phyloP scores from a whole-genome alignment of 306 rosid species.

The Dryas alaskensis region DNA sequence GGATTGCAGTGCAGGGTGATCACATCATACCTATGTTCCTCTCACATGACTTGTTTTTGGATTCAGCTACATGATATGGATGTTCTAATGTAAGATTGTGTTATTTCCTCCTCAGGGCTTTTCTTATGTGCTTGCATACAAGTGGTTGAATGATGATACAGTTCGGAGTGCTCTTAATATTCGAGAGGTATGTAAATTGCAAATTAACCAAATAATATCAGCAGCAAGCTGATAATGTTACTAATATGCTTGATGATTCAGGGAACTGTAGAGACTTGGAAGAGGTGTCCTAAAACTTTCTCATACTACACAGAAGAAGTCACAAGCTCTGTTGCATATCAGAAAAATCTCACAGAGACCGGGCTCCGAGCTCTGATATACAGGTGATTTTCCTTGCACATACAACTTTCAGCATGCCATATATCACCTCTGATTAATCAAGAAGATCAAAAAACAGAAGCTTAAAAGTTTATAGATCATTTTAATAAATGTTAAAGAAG shows the following conservation, averaged over 20 bases:
- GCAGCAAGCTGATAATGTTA: not conserved
- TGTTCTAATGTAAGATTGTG: not conserved
- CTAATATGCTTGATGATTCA: not conserved
- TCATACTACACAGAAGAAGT: conserved; percentile 17
- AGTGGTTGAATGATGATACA: conserved; percentile 25
- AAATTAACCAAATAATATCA: not conserved
- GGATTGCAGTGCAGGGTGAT: conserved; percentile 25
- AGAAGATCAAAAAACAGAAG: too few species aligned
- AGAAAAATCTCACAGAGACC: conserved; percentile 22
- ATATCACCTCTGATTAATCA: too few species aligned
- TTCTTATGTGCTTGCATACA: conserved; percentile 2
- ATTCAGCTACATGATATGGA: not conserved
- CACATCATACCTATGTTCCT: not conserved
- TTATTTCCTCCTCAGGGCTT: conserved; percentile 9
- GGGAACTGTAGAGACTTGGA: conserved; percentile 32
- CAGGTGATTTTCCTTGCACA: conserved; percentile 17
- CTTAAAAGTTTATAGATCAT: too few species aligned
- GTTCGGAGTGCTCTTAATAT: conserved; percentile 27
- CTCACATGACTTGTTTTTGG: too few species aligned
- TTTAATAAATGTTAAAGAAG: too few species aligned
- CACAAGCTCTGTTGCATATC: conserved; percentile 20
- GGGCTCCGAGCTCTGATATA: conserved; percentile 34
- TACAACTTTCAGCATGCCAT: too few species aligned
- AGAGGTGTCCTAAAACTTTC: conserved; percentile 18
- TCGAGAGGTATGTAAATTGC: conserved; percentile 11